These are phyloP conservation scores for Ogataea corticis DNA, from an alignment of 805 yeast genomes.

Conservation along the genomic window DNA sequence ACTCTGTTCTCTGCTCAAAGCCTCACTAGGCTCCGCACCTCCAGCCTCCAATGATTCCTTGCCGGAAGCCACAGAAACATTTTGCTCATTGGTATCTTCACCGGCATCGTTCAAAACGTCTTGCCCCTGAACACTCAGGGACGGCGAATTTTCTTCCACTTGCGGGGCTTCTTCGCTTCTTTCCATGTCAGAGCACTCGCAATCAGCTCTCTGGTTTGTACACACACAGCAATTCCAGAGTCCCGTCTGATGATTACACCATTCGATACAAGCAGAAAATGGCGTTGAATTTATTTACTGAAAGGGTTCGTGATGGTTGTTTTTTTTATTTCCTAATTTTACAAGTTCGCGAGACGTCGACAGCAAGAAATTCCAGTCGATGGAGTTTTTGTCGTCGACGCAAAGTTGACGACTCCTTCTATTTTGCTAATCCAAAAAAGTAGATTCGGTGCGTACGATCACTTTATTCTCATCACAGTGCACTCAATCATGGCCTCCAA, in stretches of 20 bases:
- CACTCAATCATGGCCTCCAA: not conserved
- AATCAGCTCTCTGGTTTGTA: not conserved
- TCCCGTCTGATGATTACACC: conserved; percentile 4
- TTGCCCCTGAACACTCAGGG: conserved; percentile 2
- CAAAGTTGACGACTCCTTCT: too few species aligned
- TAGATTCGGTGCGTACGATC: too few species aligned
- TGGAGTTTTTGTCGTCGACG: not conserved
- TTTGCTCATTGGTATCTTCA: conserved; percentile 2
- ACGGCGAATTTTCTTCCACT: conserved; percentile 4
- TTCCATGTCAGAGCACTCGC: conserved; percentile 1
- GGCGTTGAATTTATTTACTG: not conserved
- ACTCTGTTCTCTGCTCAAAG: too few species aligned
- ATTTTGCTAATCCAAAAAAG: too few species aligned
- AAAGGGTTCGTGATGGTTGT: conserved; percentile 9
- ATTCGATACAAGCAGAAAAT: not conserved
- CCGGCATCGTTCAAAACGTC: not conserved
- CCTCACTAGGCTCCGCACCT: too few species aligned
- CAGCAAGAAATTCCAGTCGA: not conserved
- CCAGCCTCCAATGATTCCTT: not conserved
- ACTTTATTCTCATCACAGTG: not conserved
- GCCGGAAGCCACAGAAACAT: conserved; percentile 3
- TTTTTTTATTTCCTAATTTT: conserved; percentile 6
- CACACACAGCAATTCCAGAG: not conserved
- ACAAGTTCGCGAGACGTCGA: not conserved
- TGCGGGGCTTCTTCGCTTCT: conserved; percentile 5